Base-by-base conservation (phyloP, 2,329 filamentous ascomycete genomes). In the Cladosporium velox region DNA sequence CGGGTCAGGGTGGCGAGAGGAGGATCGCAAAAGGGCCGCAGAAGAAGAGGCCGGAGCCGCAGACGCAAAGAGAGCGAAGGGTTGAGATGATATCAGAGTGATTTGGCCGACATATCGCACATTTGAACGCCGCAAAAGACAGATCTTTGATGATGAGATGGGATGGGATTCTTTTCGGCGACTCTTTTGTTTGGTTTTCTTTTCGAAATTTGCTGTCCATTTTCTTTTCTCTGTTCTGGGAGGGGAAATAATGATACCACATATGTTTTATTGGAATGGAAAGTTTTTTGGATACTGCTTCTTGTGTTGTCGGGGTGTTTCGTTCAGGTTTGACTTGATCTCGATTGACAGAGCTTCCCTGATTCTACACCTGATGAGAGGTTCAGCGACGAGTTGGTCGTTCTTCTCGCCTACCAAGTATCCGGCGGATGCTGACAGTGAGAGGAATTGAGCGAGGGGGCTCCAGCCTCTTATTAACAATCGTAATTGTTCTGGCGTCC, bases 1-100 rank as follows among this genome's bases (percentile, higher is more conserved):
- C 47, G 80, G 80, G 30, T 77, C 77, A 26, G 78, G 79, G 64
- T 83, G 82, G 72, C 75, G 77, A 63, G 78, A 79, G 55, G 80
- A 82, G 58, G 79, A 81, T 52, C 74, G 79, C 57, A 77, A 79
- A 30, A 77, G 78, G 38, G 51, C 68, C 60, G 51, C 65, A 67
- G 60, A 68, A 64, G 59, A 71, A 64, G 70, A 66, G 59, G 69
- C 49, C 2, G 52, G 28, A 30, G 44, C 65, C 1, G 67, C 66
- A 5, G 69, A 71, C 38, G 55, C 44, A 49, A 72, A 72, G 67
- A 71, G 70, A 57, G 32, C 24, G 3, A 59, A 59, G 35, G 24
- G 57, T 5, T 59, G 14, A 59, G 26, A 54, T 2, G 7, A 32
- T 55, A 2, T 54, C 28, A 55, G 18, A 30, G 52, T 32, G 28